Conservation (phyloP, 2,329 filamentous ascomycete genomes). For the Pseudogymnoascus sp. region DNA sequence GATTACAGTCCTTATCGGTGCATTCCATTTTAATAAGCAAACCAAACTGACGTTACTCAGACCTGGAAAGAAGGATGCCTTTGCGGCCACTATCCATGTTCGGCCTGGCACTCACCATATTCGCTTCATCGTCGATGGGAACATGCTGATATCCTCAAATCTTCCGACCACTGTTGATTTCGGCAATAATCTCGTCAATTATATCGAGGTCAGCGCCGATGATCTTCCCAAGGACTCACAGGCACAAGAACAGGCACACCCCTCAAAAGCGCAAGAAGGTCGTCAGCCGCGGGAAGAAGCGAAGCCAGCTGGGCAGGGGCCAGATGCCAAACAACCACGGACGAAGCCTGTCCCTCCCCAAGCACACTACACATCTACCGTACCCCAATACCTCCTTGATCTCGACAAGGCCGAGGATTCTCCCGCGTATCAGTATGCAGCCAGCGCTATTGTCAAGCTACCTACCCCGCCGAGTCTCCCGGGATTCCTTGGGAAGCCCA, state of each 20-base stretch:
- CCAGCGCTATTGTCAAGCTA: constrained; percentile 67
- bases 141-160: constrained; percentile 81
- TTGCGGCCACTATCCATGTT: constrained; percentile 71
- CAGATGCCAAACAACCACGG: constrained; percentile 38
- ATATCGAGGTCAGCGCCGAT: constrained; percentile 83
- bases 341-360: constrained; percentile 48
- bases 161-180: constrained; percentile 95
- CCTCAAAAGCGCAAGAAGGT: constrained; percentile 27
- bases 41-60: constrained; percentile 10
- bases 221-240: constrained; percentile 40
- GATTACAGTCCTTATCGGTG: constrained; percentile 11
- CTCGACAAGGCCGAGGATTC: constrained; percentile 79
- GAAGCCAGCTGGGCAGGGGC: constrained; percentile 31
- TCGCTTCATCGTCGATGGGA: constrained; percentile 88
- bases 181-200: constrained; percentile 96
- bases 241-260: constrained; percentile 22
- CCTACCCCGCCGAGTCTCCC: constrained; percentile 77
- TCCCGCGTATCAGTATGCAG: constrained; percentile 63
- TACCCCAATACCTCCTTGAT: constrained; percentile 80
- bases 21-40: not conserved
- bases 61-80: constrained; percentile 46
- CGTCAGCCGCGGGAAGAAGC: constrained; percentile 18
- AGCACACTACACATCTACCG: constrained; percentile 59
- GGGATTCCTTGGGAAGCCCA: constrained; percentile 86
- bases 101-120: constrained; percentile 93